phyloP scores from a whole-genome alignment of 805 yeast species.

The Kodamaea laetipori region DNA sequence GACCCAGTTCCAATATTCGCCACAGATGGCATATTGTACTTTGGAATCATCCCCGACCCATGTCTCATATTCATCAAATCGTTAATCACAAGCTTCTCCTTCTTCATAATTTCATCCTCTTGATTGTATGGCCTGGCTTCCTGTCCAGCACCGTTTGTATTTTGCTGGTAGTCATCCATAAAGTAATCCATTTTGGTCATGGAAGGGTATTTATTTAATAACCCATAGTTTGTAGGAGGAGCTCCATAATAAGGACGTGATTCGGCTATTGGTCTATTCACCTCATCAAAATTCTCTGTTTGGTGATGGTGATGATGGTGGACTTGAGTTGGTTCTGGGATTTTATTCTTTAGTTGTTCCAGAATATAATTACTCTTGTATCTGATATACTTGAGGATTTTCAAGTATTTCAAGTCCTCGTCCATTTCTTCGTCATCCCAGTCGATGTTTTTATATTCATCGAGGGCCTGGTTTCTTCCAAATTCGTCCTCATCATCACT shows the following conservation, averaged over 20 bases:
- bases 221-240: not conserved
- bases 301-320: constrained; percentile 12
- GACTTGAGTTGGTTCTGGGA: constrained; percentile 12
- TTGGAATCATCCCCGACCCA: constrained; percentile 5
- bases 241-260: not conserved
- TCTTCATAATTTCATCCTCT: constrained; percentile 27
- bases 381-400: constrained; percentile 43
- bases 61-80: constrained; percentile 20
- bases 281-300: not conserved
- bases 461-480: constrained; percentile 24
- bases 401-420: constrained; percentile 47
- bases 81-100: constrained; percentile 32
- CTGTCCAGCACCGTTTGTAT: constrained; percentile 1
- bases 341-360: constrained; percentile 10
- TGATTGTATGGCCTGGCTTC: not conserved
- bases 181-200: constrained; percentile 17
- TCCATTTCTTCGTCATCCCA: constrained; percentile 53
- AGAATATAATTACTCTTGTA: constrained; percentile 29
- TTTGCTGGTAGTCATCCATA: constrained; percentile 13
- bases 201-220: constrained; percentile 14
- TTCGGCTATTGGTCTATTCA: not conserved
- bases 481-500: constrained; percentile 32
- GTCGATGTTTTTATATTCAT: constrained; percentile 33
- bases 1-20: not conserved
- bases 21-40: constrained; percentile 1